A percentile compares a stretch with the other conserved stretches of the same genome.
phyloP scores from a whole-genome alignment of 2,329 filamentous ascomycete species.

The Diaporthe sp. region DNA sequence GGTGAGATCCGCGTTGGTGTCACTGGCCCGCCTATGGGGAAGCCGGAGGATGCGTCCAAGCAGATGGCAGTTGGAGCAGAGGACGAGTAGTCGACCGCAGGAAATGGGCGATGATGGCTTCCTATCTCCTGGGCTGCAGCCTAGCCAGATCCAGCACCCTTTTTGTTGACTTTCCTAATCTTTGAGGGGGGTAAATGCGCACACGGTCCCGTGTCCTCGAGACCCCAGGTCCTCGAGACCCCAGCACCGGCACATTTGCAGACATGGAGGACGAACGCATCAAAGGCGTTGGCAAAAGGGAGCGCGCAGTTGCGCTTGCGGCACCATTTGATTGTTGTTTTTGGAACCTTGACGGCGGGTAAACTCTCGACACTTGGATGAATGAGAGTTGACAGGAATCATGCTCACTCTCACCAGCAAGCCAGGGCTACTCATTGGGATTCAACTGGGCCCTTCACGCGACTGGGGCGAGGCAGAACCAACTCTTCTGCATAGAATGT shows the following conservation, averaged over 20 bases:
- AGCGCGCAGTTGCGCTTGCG: not conserved
- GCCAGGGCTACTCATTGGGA: not conserved
- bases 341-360: not conserved
- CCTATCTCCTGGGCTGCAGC: not conserved
- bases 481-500: not conserved
- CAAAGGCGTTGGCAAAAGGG: not conserved
- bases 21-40: constrained; percentile 34
- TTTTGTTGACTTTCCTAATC: not conserved
- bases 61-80: not conserved
- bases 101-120: not conserved
- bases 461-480: not conserved
- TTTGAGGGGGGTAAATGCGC: not conserved
- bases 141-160: not conserved
- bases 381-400: not conserved
- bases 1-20: constrained; percentile 59
- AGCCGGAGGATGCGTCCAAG: not conserved
- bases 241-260: not conserved
- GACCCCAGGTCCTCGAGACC: not conserved
- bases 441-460: not conserved
- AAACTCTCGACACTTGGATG: constrained; percentile 14
- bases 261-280: not conserved
- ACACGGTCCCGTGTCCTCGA: not conserved
- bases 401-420: not conserved
- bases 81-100: not conserved
- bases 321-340: not conserved